Percentiles rank a stretch among this genome's conserved stretches.
Conservation (phyloP, 805 yeast genomes). For the Saturnispora sanitii region DNA sequence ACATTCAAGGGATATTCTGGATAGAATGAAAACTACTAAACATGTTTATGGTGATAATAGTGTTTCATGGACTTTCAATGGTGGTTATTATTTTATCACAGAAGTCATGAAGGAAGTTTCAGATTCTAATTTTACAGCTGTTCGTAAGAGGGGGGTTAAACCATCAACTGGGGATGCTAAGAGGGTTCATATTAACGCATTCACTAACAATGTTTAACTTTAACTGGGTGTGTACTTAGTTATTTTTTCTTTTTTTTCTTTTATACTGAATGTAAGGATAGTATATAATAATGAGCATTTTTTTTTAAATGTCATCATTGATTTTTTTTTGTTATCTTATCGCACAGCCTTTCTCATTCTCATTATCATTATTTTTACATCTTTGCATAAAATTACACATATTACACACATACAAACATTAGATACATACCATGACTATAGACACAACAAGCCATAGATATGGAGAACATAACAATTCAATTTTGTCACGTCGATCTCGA, state of each 20-base stretch:
- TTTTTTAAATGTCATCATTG: background rate
- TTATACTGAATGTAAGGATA: background rate
- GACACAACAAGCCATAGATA: conserved; percentile 3
- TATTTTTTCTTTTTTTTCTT: too few species aligned
- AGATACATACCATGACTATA: conserved; percentile 1
- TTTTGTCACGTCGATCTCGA: conserved; percentile 2
- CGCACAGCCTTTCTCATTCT: background rate
- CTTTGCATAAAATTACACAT: background rate
- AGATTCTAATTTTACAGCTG: conserved; percentile 25
- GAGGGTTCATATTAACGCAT: conserved; percentile 23
- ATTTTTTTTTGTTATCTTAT: background rate
- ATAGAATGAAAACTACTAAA: conserved; percentile 52
- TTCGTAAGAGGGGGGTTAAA: conserved; percentile 18
- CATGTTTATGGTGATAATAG: conserved; percentile 56
- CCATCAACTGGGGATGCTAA: conserved; percentile 13
- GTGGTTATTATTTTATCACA: conserved; percentile 69
- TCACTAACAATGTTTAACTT: conserved; percentile 24
- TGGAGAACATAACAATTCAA: background rate
- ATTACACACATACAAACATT: background rate
- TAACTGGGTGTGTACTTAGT: too few species aligned
- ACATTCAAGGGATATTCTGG: conserved; percentile 47
- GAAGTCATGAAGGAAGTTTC: conserved; percentile 40
- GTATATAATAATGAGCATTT: conserved; percentile 1
- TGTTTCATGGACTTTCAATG: conserved; percentile 87
- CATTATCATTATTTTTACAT: too few species aligned